phyloP scores from a whole-genome alignment of 2,329 filamentous ascomycete species.

The Trichoderma hamatum region DNA sequence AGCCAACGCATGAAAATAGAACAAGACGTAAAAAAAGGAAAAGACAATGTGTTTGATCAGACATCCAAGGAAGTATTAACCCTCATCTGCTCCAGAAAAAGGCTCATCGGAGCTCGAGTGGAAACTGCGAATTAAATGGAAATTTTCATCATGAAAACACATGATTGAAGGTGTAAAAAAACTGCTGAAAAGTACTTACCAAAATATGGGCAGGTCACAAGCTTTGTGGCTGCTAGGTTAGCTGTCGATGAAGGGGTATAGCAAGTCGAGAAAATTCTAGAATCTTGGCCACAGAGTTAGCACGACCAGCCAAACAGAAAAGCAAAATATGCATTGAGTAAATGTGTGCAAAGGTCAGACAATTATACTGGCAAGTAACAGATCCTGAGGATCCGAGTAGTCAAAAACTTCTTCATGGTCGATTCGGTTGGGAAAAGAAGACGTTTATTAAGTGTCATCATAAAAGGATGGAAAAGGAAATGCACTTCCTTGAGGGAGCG shows the following conservation, averaged over 20 bases:
- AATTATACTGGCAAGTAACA: constrained; percentile 92
- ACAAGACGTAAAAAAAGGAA: constrained; percentile 16
- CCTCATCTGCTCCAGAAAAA: constrained; percentile 70
- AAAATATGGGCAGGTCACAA: neutral
- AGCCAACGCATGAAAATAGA: neutral
- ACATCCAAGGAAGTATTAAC: constrained; percentile 76
- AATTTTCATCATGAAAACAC: constrained; percentile 68
- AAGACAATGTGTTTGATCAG: constrained; percentile 52
- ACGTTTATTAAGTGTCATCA: constrained; percentile 74
- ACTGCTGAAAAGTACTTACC: constrained; percentile 27
- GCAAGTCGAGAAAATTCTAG: neutral
- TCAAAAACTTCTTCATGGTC: constrained; percentile 76
- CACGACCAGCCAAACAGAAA: constrained; percentile 1
- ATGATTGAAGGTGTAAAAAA: constrained; percentile 19
- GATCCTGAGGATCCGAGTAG: constrained; percentile 67
- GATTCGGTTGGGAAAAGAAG: constrained; percentile 91
- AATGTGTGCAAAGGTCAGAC: constrained; percentile 60
- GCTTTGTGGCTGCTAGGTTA: constrained; percentile 12
- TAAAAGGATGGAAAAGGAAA: constrained; percentile 42
- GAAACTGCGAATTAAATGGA: constrained; percentile 84
- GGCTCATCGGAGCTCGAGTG: constrained; percentile 74
- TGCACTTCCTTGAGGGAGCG: constrained; percentile 28
- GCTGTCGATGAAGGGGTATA: neutral
- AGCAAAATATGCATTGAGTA: constrained; percentile 7
- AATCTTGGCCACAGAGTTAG: constrained; percentile 19